Percentiles rank a stretch among this genome's conserved stretches.
phyloP scores from a whole-genome alignment of 192 early-diverging fungal genomes.

The Jimgerdemannia flammicorona region DNA sequence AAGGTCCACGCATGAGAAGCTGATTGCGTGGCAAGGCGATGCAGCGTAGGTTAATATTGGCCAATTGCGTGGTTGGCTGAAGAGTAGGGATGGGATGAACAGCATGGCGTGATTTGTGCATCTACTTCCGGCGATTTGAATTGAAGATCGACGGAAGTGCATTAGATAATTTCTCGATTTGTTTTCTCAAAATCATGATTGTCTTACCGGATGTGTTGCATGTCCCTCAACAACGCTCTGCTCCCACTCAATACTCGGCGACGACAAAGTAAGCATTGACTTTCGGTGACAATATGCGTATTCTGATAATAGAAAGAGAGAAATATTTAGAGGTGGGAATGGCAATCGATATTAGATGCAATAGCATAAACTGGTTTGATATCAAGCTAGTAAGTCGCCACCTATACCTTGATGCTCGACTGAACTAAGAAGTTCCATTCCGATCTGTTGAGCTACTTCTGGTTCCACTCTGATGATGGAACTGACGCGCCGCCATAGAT shows the following conservation, averaged over 20 bases:
- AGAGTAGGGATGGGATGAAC: constrained; percentile 49
- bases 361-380: no score
- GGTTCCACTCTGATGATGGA: no score
- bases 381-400: no score
- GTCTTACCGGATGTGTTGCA: constrained; percentile 49
- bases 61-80: constrained; percentile 36
- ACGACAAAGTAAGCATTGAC: constrained; percentile 22
- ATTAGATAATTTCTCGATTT: no score
- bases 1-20: constrained; percentile 39
- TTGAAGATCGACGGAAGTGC: no score
- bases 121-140: constrained; percentile 4
- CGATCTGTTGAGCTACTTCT: no score
- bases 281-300: constrained; percentile 36
- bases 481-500: no score
- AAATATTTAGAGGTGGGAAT: no score
- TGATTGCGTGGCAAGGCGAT: constrained; percentile 42
- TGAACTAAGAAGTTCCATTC: no score
- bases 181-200: no score
- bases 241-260: constrained; percentile 59
- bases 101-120: constrained; percentile 59
- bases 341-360: no score
- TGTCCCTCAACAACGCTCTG: constrained; percentile 63
- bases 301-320: constrained; percentile 4
- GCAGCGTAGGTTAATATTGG: constrained; percentile 36
- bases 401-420: no score